phyloP scores from a whole-genome alignment of 345 rosid genomes.

The Eucalyptus polybractea region DNA sequence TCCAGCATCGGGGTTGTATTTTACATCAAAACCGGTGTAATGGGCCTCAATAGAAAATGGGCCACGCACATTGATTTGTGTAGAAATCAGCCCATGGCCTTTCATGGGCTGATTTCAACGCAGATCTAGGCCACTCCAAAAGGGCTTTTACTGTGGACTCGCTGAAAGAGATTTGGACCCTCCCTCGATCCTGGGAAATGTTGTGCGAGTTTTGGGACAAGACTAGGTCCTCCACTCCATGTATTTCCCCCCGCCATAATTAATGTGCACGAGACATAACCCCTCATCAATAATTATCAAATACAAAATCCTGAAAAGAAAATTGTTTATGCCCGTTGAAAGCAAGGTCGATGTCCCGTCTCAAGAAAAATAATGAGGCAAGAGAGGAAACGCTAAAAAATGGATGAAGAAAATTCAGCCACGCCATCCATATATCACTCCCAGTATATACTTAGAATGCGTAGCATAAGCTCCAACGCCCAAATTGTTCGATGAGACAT shows the following conservation, averaged over 20 bases:
- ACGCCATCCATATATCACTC: not conserved
- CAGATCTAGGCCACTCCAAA: not conserved
- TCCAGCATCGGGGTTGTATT: not conserved
- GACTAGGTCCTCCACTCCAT: not conserved
- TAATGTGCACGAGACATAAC: not conserved
- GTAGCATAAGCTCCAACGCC: not conserved
- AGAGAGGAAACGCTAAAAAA: not conserved
- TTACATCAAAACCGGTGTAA: not conserved
- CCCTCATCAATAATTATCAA: not conserved
- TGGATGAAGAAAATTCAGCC: not conserved
- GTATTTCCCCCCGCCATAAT: not conserved
- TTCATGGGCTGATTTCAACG: not conserved
- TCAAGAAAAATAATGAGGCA: not conserved
- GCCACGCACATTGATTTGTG: not conserved
- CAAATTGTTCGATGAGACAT: not conserved
- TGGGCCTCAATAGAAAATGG: not conserved
- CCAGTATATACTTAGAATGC: too few relatives aligned
- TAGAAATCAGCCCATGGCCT: not conserved
- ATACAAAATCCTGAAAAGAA: not conserved
- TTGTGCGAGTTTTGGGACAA: not conserved
- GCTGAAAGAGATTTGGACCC: not conserved
- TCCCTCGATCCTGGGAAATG: not conserved
- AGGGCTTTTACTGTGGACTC: not conserved
- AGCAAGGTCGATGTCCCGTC: not conserved
- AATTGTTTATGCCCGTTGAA: not conserved